Base-by-base conservation (phyloP, 129 eudicot genomes). In the Flaveria linearis region DNA sequence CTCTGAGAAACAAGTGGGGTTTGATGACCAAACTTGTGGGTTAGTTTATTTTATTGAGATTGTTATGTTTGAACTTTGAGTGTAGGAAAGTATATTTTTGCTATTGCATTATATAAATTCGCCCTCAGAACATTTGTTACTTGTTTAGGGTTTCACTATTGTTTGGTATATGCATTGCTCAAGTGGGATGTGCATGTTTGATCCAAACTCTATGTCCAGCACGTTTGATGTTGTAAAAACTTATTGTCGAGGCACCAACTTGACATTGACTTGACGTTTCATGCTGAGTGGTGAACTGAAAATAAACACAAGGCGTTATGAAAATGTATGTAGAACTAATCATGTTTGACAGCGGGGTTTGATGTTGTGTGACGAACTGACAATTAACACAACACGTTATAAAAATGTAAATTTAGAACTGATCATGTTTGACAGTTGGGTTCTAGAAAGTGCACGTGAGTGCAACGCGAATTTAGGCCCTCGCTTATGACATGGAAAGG, bases 1-100 rank as follows among this genome's bases (percentile, higher is more conserved):
- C 58, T 50, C 43, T 80, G 61, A 66, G 80, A 64, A 55, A 42
- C 80, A 74, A 66, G 79, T 30, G 43, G 7, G 33, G 28, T 69
- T 2, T 60, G 64, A 56, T 7, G 52, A 56, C 50, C 42, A 53
- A 68, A 7, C 45, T 76, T 15, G 5, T 77, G 4, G 74, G 75
- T 45, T 45, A 18, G 23, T 66, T 66, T 47, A 53, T 9, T 66
- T 66, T 62, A 7, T 63, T 16, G 26, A 23, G 60, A 43, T 22
- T 67, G 76, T 18, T 74, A 18, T 74, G 71, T 67, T 66, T 56
- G 70, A 74, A 63, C 47, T 20, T 42, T 16, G 7, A 78, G 55
- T 43, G 43, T 20, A 80, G 65, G 57, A 67, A 30, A 55, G 45
- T 56, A 45, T 57, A 45, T 41, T 72, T 63, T 23, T 62, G 57